These are phyloP conservation scores for Lentinula raphanica DNA, from an alignment of 768 basidiomycete species.

Conservation along the genomic window DNA sequence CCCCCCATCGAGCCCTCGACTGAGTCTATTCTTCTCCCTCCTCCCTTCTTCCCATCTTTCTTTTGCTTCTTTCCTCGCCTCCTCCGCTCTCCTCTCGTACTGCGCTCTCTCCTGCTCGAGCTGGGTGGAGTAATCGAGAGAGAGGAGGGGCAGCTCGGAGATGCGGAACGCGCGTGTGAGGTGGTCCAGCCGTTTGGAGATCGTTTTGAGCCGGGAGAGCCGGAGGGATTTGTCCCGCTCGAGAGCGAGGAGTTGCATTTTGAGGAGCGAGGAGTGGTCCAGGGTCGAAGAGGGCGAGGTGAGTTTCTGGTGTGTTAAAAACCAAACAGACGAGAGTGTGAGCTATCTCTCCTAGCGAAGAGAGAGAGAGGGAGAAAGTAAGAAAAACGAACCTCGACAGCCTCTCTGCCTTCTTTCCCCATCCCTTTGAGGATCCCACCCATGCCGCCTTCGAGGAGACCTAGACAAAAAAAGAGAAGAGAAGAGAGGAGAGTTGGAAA, in stretches of 20 bases:
- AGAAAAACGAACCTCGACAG: slow-evolving; percentile 54
- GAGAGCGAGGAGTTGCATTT: slow-evolving; percentile 87
- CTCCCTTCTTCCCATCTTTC: slow-evolving; percentile 61
- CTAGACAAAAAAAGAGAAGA: not conserved
- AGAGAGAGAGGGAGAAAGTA: slow-evolving; percentile 6
- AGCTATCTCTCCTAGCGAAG: not conserved
- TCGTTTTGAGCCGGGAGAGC: slow-evolving; percentile 73
- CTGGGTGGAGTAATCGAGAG: no score
- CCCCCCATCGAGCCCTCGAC: no score
- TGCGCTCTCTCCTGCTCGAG: slow-evolving; percentile 79
- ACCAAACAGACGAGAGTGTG: not conserved
- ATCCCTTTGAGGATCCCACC: slow-evolving; percentile 56
- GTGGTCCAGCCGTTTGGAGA: slow-evolving; percentile 90
- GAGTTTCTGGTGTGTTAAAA: not conserved
- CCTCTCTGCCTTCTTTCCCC: slow-evolving; percentile 63
- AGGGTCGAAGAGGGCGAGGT: slow-evolving; percentile 21
- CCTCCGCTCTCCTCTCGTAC: slow-evolving; percentile 69
- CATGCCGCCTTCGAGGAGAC: not conserved
- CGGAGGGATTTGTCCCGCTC: slow-evolving; percentile 95
- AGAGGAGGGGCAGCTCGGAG: slow-evolving; percentile 87
- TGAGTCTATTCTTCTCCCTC: slow-evolving; percentile 70
- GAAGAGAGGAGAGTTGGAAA: not conserved
- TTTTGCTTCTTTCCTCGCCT: slow-evolving; percentile 51
- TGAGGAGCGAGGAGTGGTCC: slow-evolving; percentile 83
- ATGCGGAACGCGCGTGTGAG: slow-evolving; percentile 92